Conservation (phyloP, 176 grass and related monocot genomes). For the Metroxylon sagu region DNA sequence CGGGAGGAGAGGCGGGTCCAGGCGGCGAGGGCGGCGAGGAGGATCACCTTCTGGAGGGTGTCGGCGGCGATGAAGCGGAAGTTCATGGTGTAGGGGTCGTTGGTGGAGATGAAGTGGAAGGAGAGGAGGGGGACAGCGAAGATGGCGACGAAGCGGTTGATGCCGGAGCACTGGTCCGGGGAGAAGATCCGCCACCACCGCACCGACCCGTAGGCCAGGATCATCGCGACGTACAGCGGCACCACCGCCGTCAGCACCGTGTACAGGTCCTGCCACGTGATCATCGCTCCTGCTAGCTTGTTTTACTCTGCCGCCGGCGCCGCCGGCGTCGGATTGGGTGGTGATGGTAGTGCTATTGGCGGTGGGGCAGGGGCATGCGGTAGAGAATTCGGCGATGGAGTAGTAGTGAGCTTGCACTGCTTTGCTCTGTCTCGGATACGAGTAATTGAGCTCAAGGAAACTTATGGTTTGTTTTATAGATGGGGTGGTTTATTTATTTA, state of each 20-base stretch:
- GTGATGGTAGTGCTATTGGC: too few relatives aligned
- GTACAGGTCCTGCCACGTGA: constrained; percentile 54
- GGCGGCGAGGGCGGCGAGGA: constrained; percentile 38
- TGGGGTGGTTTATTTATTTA: too few relatives aligned
- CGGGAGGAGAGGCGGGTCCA: constrained; percentile 30
- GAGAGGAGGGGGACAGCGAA: constrained; percentile 84
- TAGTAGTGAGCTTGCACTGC: too few relatives aligned
- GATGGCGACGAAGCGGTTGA: constrained; percentile 82
- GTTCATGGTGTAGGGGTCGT: constrained; percentile 71
- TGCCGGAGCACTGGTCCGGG: constrained; percentile 78
- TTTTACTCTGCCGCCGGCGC: too few relatives aligned
- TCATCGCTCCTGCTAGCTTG: constrained; percentile 18
- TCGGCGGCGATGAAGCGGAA: constrained; percentile 70
- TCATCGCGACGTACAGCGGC: constrained; percentile 84
- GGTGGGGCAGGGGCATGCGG: too few relatives aligned
- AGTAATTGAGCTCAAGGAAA: too few relatives aligned
- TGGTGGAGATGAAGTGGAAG: constrained; percentile 88
- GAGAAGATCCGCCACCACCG: constrained; percentile 66
- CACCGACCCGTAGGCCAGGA: constrained; percentile 59
- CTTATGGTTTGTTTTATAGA: too few relatives aligned
- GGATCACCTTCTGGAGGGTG: constrained; percentile 76
- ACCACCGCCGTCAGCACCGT: constrained; percentile 63
- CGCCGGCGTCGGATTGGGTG: too few relatives aligned
- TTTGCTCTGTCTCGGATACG: too few relatives aligned
- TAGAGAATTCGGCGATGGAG: too few relatives aligned